Evolutionary conservation across 176 grass and related monocot genomes (phyloP).

Genomic region (Oryza officinalis): DNA sequence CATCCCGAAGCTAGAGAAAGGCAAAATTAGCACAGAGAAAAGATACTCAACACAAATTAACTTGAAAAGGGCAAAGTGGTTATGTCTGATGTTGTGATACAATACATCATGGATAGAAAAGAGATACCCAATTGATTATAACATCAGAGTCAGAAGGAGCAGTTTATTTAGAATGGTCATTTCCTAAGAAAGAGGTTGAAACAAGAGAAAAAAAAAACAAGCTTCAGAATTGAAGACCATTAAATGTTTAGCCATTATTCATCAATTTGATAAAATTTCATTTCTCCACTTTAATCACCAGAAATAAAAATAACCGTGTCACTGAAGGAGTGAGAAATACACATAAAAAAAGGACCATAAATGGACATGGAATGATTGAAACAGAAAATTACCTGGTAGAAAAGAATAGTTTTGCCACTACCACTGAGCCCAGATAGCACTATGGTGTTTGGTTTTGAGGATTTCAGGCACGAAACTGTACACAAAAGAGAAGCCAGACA

Average conservation of each 20-base stretch:
- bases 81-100: not conserved
- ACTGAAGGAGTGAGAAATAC: not conserved
- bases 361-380: conserved; percentile 7
- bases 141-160: not conserved
- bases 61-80: not conserved
- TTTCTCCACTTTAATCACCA: not conserved
- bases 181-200: not conserved
- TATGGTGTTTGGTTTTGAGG: conserved; percentile 75
- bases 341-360: conserved; percentile 1
- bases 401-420: conserved; percentile 94
- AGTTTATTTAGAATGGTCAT: not conserved
- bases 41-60: not conserved
- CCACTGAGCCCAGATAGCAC: conserved; percentile 80
- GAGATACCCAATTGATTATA: not conserved
- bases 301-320: not conserved
- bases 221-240: not conserved
- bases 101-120: not conserved
- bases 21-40: not conserved
- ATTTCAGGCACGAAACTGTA: conserved; percentile 64
- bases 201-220: not conserved
- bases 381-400: conserved; percentile 70
- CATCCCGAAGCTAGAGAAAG: conserved; percentile 79
- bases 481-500: not conserved
- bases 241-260: not conserved
- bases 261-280: not conserved